Base-by-base conservation (phyloP, 164 flowering plant genomes). In the Annona squamosa region DNA sequence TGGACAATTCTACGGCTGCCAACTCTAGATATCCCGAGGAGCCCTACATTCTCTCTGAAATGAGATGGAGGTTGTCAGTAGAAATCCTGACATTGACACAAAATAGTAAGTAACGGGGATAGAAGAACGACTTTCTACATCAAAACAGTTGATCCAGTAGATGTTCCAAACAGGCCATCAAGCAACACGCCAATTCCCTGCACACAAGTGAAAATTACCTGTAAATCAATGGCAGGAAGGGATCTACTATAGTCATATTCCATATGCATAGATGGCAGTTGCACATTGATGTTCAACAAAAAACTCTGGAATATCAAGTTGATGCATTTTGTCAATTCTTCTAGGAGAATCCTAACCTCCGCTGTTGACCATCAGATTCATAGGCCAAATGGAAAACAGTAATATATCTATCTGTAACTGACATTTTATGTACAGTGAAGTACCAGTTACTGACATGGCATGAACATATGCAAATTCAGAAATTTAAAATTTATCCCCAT, bases 1-100 rank as follows among this genome's bases (percentile, higher is more conserved):
- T 90, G 88, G 46, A 87, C 66, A 0, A 84, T 88, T 56, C 91
- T 82, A 52, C 95, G 81, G 78, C 95, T 90, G 75, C 92, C 95
- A 71, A 84, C 85, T 42, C 90, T 79, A 4, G 95, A 84, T 68
- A 87, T 66, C 63, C 84, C 95, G 61, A 89, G 71, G 61, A 90
- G 86, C 70, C 90, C 95, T 57, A 88, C 86, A 82, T 85, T 87
- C 75, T 87, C 90, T 46, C 90, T 87, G 74, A 16, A 16, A 26
- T 37, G 10, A 52, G 48, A 67, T 74, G 13, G 71, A 63, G 67
- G 69, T 17, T 73, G 26, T 43, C 45, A 42, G 19, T 66, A 5
- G 47, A 16, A 19, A 6, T 46, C 6, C 16, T 59, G 3, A 4
- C 13, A 16, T 52, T 3, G 13, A 3, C 1, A 16, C 18, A 16